Evolutionary conservation across 108 stramenopile species (phyloP), one percentile per base, ranked within the genome.

Genomic region (Cyclotella atomus): DNA sequence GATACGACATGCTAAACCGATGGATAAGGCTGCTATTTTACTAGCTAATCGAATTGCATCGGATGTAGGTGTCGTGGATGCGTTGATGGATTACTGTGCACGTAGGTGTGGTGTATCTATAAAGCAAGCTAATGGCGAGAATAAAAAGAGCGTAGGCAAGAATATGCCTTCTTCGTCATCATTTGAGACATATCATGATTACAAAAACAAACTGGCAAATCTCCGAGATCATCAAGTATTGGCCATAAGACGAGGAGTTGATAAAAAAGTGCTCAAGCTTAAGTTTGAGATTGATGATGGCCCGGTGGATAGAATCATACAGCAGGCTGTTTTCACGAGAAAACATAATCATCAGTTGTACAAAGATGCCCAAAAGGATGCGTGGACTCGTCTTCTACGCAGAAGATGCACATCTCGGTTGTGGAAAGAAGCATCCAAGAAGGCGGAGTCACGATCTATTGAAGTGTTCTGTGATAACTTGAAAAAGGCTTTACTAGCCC

Each of bases 181-280:
- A 45, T 70, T 59, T 59, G 52, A 52, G 68, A 78, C 55, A 68
- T 89, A 89, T 57, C 49, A 86, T 29, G 85, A 89, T 28, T 89
- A 75, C 75, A 59, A 55, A 12, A 56, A 53, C 33, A 65, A 34
- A 41, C 32, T 85, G 0, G 7, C 14, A 12, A 38, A 70, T 34
- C 25, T 89, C 0, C 76, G 63, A 30, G 82, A 86, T 66, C 75
- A 89, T 62, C 84, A 86, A 53, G 77, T 89, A 9, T 54, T 88
- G 49, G 88, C 88, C 12, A 88, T 88, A 35, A 71, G 85, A 34
- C 49, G 88, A 28, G 88, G 88, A 20, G 69, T 84, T 32, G 68
- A 84, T 17, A 59, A 88, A 68, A 86, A 88, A 60, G 64, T 21
- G 27, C 41, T 88, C 23, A 82, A 79, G 56, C 52, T 84, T 44